These are phyloP conservation scores for Mycena vitilis DNA, from an alignment of 768 basidiomycete species.

Conservation along the genomic window DNA sequence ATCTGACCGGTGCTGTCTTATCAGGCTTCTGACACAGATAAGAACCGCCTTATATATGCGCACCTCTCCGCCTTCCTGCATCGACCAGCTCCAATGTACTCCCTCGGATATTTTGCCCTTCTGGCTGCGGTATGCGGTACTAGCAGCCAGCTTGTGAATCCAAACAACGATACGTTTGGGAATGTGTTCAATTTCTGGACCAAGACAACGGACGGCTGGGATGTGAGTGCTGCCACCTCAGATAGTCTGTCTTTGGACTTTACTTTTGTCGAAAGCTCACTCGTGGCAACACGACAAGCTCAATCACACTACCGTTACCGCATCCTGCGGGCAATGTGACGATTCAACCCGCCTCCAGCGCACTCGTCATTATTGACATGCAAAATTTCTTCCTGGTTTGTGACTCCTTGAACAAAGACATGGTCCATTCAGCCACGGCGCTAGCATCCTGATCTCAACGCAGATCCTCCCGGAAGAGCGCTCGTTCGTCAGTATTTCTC, in stretches of 20 bases:
- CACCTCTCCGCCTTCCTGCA: no score
- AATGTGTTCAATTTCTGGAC: conserved; percentile 47
- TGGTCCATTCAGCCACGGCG: no score
- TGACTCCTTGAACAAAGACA: background rate
- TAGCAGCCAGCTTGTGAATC: conserved; percentile 19
- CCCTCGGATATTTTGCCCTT: background rate
- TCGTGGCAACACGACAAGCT: conserved; percentile 40
- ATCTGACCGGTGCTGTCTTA: conserved; percentile 2
- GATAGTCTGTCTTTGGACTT: no score
- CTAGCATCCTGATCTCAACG: conserved; percentile 43
- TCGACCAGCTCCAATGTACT: conserved; percentile 1
- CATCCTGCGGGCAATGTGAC: conserved; percentile 40
- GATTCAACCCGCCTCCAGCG: conserved; percentile 46
- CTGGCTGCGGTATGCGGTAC: background rate
- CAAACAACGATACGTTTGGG: conserved; percentile 38
- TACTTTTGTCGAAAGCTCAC: no score
- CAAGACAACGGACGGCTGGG: conserved; percentile 43
- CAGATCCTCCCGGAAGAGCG: conserved; percentile 46
- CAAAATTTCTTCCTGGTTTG: conserved; percentile 45
- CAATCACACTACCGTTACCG: conserved; percentile 43
- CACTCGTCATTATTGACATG: conserved; percentile 51
- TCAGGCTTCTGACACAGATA: conserved; percentile 15
- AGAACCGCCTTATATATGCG: background rate
- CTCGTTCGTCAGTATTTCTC: conserved; percentile 42
- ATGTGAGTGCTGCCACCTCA: no score